Base-by-base conservation (phyloP, 306 rosid species). In the Lupinus albus region DNA sequence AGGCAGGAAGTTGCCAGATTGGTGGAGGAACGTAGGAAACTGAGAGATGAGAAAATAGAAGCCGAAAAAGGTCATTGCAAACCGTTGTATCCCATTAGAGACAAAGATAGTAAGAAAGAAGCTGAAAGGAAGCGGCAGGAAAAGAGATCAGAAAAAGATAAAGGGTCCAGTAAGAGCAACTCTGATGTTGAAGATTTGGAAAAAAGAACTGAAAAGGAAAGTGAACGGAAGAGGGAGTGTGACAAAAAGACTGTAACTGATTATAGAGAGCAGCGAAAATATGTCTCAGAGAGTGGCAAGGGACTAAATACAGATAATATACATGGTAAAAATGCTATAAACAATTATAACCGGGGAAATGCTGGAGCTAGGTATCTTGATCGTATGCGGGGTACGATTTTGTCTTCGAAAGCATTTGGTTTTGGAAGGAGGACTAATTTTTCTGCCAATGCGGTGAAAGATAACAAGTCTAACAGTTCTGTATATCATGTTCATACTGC, bases 1-100 rank as follows among this genome's bases (percentile, higher is more conserved):
- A 86, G 97, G 88, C 97, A 94, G 83, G 99, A 94, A 85, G 99
- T 94, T 64, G 95, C 99, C 6, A 85, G 88, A 80, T 78, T 94
- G 82, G 99, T 94, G 76, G 95, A 94, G 82, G 99, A 94, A 64
- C 99, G 96, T 25, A 81, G 99, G 86, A 88, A 64, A 81, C 74
- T 88, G 68, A 85, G 99, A 78, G 99, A 94, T 76, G 99, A 94
- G 82, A 90, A 85, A 84, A 70, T 54, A 36, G 97, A 89, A 67
- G 95, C 91, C 48, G 95, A 86, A 57, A 93, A 84, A 67, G 95
- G 84, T 77, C 70, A 47, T 70, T 76, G 83, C 50, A 89, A 80
- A 81, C 57, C 89, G 47, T 84, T 83, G 54, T 61, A 82, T 67
- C 68, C 79, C 18, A 55, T 20, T 20, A 82, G 78, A 74, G 97